Evolutionary conservation across 1,284 basidiomycete genomes (phyloP).

Genomic region (Meripilus lineatus): DNA sequence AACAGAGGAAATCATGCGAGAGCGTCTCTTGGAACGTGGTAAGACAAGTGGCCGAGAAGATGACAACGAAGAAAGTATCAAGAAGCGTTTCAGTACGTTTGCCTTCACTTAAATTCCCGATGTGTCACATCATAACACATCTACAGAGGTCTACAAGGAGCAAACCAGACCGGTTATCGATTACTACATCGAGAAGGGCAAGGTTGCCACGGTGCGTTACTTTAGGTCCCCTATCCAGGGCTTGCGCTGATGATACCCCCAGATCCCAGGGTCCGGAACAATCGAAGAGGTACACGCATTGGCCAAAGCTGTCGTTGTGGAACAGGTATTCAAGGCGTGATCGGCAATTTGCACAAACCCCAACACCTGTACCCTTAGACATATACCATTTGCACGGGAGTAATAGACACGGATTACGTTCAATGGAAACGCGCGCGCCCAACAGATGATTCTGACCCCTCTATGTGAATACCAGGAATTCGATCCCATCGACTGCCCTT

Average conservation of each 20-base stretch:
- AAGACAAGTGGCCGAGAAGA: conserved; percentile 96
- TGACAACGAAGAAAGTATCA: conserved; percentile 94
- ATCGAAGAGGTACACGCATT: conserved; percentile 72
- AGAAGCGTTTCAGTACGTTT: conserved; percentile 87
- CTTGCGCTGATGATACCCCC: conserved; percentile 6
- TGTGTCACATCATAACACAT: neutral
- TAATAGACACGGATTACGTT: neutral
- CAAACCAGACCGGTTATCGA: conserved; percentile 97
- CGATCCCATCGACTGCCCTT: conserved; percentile 27
- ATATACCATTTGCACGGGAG: neutral
- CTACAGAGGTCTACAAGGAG: conserved; percentile 79
- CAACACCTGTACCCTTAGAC: conserved; percentile 15
- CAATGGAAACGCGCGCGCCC: neutral
- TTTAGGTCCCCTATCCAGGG: neutral
- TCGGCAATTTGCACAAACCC: too few species aligned
- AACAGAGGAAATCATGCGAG: conserved; percentile 84
- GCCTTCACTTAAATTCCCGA: neutral
- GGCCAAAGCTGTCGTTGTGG: conserved; percentile 53
- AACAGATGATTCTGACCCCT: too few species aligned
- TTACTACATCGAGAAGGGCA: conserved; percentile 67
- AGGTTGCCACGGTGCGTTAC: conserved; percentile 76
- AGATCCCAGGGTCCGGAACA: conserved; percentile 78
- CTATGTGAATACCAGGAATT: conserved; percentile 38
- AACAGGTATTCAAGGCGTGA: too few species aligned
- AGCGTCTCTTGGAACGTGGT: conserved; percentile 82